These are phyloP conservation scores for Ustilago crameri DNA, from an alignment of 1,284 basidiomycete genomes.

Conservation along the genomic window DNA sequence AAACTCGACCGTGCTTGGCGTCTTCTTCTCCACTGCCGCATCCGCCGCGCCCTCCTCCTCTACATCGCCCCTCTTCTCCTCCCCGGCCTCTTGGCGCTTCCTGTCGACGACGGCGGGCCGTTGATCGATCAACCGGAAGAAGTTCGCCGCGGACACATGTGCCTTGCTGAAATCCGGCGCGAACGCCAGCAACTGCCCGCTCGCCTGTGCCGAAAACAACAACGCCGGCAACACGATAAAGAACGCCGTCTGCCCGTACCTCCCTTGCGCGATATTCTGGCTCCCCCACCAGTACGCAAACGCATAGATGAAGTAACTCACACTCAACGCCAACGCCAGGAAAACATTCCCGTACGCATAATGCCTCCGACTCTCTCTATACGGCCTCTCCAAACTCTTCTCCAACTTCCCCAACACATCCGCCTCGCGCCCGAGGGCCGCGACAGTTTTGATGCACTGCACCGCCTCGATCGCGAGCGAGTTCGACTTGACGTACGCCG, in stretches of 20 bases:
- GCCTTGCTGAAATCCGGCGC: slow-evolving; percentile 60
- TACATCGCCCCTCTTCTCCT: slow-evolving; percentile 72
- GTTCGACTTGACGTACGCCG: slow-evolving; percentile 55
- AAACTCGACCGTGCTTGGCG: slow-evolving; percentile 28
- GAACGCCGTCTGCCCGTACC: slow-evolving; percentile 57
- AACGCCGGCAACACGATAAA: slow-evolving; percentile 61
- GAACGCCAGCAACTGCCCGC: slow-evolving; percentile 61
- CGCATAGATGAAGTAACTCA: slow-evolving; percentile 62
- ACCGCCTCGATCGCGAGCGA: slow-evolving; percentile 60
- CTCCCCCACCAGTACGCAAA: slow-evolving; percentile 65
- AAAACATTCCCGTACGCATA: slow-evolving; percentile 55
- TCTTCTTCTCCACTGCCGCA: slow-evolving; percentile 14
- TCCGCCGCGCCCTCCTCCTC: slow-evolving; percentile 78
- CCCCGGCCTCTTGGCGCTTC: slow-evolving; percentile 55
- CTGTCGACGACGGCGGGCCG: slow-evolving; percentile 78
- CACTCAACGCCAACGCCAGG: slow-evolving; percentile 55
- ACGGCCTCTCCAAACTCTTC: slow-evolving; percentile 46
- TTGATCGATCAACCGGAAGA: slow-evolving; percentile 55
- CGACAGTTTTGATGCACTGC: slow-evolving; percentile 56
- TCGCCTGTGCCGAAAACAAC: slow-evolving; percentile 61
- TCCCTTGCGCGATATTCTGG: slow-evolving; percentile 53
- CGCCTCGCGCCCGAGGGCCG: slow-evolving; percentile 49
- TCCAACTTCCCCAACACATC: slow-evolving; percentile 55
- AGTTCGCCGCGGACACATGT: slow-evolving; percentile 55
- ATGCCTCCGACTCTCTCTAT: slow-evolving; percentile 51